These are phyloP conservation scores for Ophiocordyceps camponoti-saundersi DNA, from an alignment of 2,329 filamentous ascomycete species.

Conservation along the genomic window DNA sequence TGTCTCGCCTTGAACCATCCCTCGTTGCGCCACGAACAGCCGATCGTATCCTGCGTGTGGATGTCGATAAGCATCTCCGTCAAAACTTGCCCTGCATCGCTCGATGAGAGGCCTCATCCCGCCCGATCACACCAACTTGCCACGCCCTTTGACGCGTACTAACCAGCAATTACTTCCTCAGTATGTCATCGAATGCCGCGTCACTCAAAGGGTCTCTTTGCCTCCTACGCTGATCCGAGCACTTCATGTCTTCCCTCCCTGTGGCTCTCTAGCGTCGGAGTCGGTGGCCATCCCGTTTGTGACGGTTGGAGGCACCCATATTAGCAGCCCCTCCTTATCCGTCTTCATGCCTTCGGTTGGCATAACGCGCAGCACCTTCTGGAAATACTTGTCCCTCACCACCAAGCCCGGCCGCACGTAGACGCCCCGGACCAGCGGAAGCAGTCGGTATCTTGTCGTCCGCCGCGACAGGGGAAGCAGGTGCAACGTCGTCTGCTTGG, in stretches of 20 bases:
- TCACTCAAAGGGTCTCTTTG: no score
- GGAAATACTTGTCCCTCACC: slow-evolving; percentile 82
- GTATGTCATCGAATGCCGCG: no score
- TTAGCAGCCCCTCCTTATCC: slow-evolving; percentile 44
- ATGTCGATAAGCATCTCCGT: not conserved
- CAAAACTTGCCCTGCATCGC: not conserved
- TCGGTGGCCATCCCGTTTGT: slow-evolving; percentile 2
- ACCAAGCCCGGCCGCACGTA: slow-evolving; percentile 60
- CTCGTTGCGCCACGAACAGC: not conserved
- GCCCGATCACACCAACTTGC: not conserved
- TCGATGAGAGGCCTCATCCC: not conserved
- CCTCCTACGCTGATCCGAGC: no score
- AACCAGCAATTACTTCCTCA: no score
- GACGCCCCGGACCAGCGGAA: slow-evolving; percentile 46
- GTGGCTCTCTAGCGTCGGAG: not conserved
- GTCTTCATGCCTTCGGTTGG: slow-evolving; percentile 57
- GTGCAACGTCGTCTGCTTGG: slow-evolving; percentile 66
- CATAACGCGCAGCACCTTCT: slow-evolving; percentile 70
- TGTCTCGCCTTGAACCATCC: not conserved
- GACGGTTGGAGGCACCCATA: slow-evolving; percentile 35
- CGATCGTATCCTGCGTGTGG: no score
- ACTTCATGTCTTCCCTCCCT: not conserved
- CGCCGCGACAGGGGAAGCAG: slow-evolving; percentile 68
- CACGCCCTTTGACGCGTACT: not conserved
- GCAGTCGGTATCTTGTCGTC: slow-evolving; percentile 53